A percentile compares a stretch with the other conserved stretches of the same genome.
Conservation (phyloP, 345 rosid species). For the Microcos paniculata region DNA sequence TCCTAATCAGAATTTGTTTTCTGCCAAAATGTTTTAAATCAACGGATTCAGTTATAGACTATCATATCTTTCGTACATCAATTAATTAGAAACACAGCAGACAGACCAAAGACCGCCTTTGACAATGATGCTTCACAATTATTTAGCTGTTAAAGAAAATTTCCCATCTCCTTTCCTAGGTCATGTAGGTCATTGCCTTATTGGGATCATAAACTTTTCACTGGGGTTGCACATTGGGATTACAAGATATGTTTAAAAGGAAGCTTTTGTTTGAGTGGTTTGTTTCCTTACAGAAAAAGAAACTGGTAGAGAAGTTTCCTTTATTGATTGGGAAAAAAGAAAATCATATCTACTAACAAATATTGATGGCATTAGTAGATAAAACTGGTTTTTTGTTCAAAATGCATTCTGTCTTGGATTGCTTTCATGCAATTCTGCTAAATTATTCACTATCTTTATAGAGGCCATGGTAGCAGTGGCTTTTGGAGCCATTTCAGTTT, state of each 20-base stretch:
- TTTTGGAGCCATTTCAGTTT: neutral
- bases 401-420: neutral
- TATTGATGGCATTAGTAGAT: neutral
- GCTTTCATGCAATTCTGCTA: neutral
- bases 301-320: neutral
- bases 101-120: neutral
- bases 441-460: too few relatives aligned
- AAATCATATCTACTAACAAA: neutral
- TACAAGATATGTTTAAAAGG: neutral
- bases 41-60: neutral
- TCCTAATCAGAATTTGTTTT: neutral
- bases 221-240: neutral
- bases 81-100: neutral
- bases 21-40: conserved; percentile 7
- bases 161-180: neutral
- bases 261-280: neutral
- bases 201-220: neutral
- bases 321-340: neutral
- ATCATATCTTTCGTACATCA: conserved; percentile 10
- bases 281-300: neutral
- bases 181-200: neutral
- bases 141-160: neutral
- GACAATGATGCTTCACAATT: conserved; percentile 9
- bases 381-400: neutral
- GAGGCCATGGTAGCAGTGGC: too few relatives aligned